Evolutionary conservation across 192 early-diverging fungal species (phyloP).

Genomic region (Backusella sp.): DNA sequence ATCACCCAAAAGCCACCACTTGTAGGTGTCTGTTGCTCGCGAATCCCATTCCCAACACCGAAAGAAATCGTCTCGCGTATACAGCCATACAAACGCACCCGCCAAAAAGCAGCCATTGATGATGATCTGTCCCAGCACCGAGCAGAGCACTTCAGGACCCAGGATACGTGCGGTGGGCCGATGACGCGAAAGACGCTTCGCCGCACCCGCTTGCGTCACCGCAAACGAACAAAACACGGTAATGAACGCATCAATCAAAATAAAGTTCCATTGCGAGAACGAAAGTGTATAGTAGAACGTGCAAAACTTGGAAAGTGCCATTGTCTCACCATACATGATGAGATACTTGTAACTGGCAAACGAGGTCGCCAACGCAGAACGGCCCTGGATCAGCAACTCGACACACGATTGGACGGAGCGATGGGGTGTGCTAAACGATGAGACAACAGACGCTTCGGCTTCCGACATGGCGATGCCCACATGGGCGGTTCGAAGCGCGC

Average conservation of each 20-base stretch:
- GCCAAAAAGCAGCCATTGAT: conserved; percentile 60
- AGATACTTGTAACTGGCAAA: conserved; percentile 66
- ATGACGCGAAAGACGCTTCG: conserved; percentile 39
- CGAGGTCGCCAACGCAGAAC: conserved; percentile 60
- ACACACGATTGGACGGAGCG: conserved; percentile 51
- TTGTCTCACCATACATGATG: conserved; percentile 58
- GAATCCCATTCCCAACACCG: conserved; percentile 64
- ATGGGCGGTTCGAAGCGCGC: conserved; percentile 62
- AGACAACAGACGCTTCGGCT: conserved; percentile 60
- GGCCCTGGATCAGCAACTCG: conserved; percentile 54
- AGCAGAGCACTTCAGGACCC: conserved; percentile 60
- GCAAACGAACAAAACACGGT: conserved; percentile 48
- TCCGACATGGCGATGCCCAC: conserved; percentile 64
- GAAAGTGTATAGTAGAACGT: conserved; percentile 63
- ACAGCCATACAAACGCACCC: conserved; percentile 47
- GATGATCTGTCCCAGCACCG: conserved; percentile 52
- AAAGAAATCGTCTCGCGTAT: conserved; percentile 52
- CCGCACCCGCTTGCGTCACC: conserved; percentile 45
- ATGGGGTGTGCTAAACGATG: conserved; percentile 54
- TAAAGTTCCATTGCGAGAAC: conserved; percentile 58
- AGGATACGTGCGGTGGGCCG: conserved; percentile 65
- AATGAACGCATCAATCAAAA: conserved; percentile 65
- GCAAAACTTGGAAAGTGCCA: conserved; percentile 51
- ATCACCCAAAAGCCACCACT: conserved; percentile 69
- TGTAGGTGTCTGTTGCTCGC: conserved; percentile 43